Percentiles rank a stretch among this genome's conserved stretches.
phyloP scores from a whole-genome alignment of 495 filamentous ascomycete genomes.

The Podospora comata region DNA sequence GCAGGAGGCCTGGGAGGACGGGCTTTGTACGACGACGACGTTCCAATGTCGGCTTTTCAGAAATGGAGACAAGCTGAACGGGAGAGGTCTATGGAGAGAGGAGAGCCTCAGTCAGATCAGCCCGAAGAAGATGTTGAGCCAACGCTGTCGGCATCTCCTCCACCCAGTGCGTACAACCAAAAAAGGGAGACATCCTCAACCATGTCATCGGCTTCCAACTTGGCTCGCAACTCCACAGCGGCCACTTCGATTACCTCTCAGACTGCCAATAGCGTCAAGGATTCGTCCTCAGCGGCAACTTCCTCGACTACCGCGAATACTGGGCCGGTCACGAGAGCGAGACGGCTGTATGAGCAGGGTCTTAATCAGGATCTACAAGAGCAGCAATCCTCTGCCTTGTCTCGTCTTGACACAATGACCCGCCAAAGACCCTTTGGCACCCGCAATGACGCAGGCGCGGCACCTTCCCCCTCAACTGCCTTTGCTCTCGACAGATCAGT shows the following conservation, averaged over 20 bases:
- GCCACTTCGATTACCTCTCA: slow-evolving; percentile 90
- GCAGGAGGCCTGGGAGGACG: slow-evolving; percentile 62
- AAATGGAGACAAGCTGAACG: slow-evolving; percentile 55
- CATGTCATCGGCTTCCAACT: slow-evolving; percentile 68
- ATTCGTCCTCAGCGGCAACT: slow-evolving; percentile 38
- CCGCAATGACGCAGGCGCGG: slow-evolving; percentile 41
- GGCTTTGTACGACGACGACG: slow-evolving; percentile 80
- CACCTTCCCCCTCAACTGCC: slow-evolving; percentile 30
- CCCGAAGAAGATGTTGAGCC: slow-evolving; percentile 41
- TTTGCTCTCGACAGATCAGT: slow-evolving; percentile 34
- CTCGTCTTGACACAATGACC: slow-evolving; percentile 72
- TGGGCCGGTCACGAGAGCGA: slow-evolving; percentile 58
- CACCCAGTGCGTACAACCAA: slow-evolving; percentile 59
- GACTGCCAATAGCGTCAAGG: slow-evolving; percentile 49
- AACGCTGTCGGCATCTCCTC: slow-evolving; percentile 57
- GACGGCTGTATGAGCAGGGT: slow-evolving; percentile 81
- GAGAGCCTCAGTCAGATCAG: slow-evolving; percentile 25
- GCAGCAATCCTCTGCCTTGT: slow-evolving; percentile 71
- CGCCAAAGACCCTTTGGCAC: slow-evolving; percentile 53
- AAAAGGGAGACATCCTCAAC: slow-evolving; percentile 86
- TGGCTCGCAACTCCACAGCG: slow-evolving; percentile 76
- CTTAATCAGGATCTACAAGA: slow-evolving; percentile 76
- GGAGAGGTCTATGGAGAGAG: slow-evolving; percentile 46
- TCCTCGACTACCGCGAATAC: slow-evolving; percentile 31
- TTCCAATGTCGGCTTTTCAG: slow-evolving; percentile 77